phyloP scores from a whole-genome alignment of 441 rosid species.

The Viola pubescens region DNA sequence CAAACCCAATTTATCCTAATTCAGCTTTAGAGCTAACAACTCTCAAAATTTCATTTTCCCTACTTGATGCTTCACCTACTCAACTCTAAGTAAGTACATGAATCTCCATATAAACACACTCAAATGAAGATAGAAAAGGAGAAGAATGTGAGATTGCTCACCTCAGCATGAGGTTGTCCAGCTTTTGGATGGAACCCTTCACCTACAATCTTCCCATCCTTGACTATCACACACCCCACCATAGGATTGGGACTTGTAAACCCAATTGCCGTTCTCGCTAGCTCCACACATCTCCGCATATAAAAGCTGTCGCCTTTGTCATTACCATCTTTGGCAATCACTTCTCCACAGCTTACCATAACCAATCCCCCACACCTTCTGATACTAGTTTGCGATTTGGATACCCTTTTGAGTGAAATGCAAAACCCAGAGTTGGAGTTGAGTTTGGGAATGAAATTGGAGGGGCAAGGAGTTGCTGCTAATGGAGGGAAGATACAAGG shows the following conservation, averaged over 20 bases:
- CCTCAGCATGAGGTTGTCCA: slow-evolving; percentile 98
- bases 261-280: slow-evolving; percentile 74
- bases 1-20: not conserved
- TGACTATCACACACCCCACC: slow-evolving; percentile 90
- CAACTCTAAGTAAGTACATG: not conserved
- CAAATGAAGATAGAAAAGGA: not conserved
- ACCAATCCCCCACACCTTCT: slow-evolving; percentile 19
- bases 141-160: slow-evolving; percentile 16
- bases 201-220: slow-evolving; percentile 78
- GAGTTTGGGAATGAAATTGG: slow-evolving; percentile 7
- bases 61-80: not conserved
- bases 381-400: slow-evolving; percentile 17
- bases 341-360: slow-evolving; percentile 23
- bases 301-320: slow-evolving; percentile 51
- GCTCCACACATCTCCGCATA: slow-evolving; percentile 65
- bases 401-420: slow-evolving; percentile 23
- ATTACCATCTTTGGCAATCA: slow-evolving; percentile 11
- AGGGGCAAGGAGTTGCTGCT: slow-evolving; percentile 8
- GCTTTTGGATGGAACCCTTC: slow-evolving; percentile 97
- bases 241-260: slow-evolving; percentile 86
- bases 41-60: not conserved
- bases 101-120: not conserved
- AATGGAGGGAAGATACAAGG: slow-evolving; percentile 6
- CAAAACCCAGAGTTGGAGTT: slow-evolving; percentile 18
- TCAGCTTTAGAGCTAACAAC: not conserved